Conservation (phyloP, 2,329 filamentous ascomycete genomes). For the Fonsecaea pedrosoi region DNA sequence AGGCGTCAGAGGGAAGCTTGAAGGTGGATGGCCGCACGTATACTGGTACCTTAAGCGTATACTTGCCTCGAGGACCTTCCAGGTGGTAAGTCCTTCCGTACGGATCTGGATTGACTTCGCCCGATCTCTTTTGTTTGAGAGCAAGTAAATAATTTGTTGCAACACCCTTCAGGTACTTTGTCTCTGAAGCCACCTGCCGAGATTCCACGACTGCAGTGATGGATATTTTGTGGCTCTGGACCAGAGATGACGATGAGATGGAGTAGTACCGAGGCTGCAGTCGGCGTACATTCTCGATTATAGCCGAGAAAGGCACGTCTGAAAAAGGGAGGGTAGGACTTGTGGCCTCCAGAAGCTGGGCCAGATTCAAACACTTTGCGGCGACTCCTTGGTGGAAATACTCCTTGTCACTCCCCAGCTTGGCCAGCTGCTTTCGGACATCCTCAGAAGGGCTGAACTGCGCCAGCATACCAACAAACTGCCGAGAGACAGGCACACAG, state of each 20-base stretch:
- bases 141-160: slow-evolving; percentile 96
- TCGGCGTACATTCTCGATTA: slow-evolving; percentile 92
- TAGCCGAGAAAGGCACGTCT: slow-evolving; percentile 87
- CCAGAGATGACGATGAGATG: slow-evolving; percentile 93
- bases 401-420: slow-evolving; percentile 89
- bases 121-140: slow-evolving; percentile 82
- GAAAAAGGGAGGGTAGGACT: slow-evolving; percentile 74
- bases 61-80: slow-evolving; percentile 90
- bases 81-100: slow-evolving; percentile 76
- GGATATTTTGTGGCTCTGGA: slow-evolving; percentile 94
- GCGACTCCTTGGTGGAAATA: slow-evolving; percentile 88
- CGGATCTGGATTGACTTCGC: slow-evolving; percentile 75
- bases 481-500: slow-evolving; percentile 90
- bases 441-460: slow-evolving; percentile 86
- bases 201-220: slow-evolving; percentile 97
- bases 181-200: slow-evolving; percentile 72
- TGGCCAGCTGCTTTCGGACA: slow-evolving; percentile 84
- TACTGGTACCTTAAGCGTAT: slow-evolving; percentile 90
- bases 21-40: slow-evolving; percentile 98
- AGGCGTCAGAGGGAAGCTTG: slow-evolving; percentile 95
- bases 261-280: slow-evolving; percentile 98
- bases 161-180: slow-evolving; percentile 85
- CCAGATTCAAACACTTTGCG: slow-evolving; percentile 84
- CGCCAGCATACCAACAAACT: slow-evolving; percentile 85
- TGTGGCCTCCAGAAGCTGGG: slow-evolving; percentile 77